phyloP scores from a whole-genome alignment of 257 asterid genomes.

The Ballota nigra region DNA sequence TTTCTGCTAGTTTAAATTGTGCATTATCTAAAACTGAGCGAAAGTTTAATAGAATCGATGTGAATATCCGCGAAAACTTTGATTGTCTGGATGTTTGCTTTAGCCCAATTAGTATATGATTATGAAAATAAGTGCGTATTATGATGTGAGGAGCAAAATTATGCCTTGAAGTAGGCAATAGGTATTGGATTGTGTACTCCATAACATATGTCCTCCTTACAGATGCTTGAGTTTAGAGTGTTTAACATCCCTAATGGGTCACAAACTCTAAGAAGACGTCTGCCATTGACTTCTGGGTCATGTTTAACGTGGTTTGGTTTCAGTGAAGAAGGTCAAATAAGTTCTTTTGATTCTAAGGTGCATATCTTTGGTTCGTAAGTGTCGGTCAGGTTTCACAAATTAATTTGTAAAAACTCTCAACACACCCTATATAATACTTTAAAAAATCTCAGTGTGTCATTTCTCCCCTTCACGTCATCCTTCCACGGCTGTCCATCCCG shows the following conservation, averaged over 20 bases:
- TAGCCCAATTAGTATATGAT: neutral
- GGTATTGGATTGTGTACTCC: neutral
- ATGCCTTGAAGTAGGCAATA: constrained; percentile 12
- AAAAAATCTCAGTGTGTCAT: no score
- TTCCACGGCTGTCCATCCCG: no score
- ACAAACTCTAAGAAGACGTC: constrained; percentile 55
- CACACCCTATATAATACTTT: no score
- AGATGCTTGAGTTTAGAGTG: constrained; percentile 90
- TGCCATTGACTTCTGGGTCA: constrained; percentile 95
- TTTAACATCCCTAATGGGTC: constrained; percentile 55
- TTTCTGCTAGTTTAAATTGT: neutral
- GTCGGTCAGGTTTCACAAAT: no score
- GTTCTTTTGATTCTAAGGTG: constrained; percentile 97
- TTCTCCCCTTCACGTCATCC: no score
- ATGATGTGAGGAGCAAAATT: constrained; percentile 11
- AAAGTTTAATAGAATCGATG: neutral
- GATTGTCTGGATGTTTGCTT: neutral
- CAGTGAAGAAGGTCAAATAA: constrained; percentile 88
- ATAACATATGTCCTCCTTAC: constrained; percentile 27
- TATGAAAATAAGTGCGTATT: neutral
- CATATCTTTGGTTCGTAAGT: constrained; percentile 17
- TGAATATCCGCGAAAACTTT: neutral
- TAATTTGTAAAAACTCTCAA: no score
- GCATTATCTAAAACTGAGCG: neutral
- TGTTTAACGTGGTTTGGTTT: constrained; percentile 87